Evolutionary conservation across 495 filamentous ascomycete genomes (phyloP).

Genomic region (Lindgomyces ingoldianus): DNA sequence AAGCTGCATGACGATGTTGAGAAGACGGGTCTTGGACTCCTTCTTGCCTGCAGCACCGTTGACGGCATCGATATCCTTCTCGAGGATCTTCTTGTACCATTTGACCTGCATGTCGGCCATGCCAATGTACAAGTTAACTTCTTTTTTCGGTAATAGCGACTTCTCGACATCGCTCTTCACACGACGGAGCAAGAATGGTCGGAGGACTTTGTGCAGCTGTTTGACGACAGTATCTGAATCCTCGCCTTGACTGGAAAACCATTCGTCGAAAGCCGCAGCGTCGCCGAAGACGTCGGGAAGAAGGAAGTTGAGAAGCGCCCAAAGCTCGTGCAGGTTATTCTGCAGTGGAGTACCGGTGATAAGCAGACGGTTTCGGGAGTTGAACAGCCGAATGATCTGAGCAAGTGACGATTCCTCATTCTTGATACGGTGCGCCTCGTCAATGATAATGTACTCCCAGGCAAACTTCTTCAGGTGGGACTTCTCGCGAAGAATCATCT

Average conservation of each 20-base stretch:
- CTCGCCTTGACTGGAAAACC: conserved; percentile 86
- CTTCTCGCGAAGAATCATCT: conserved; percentile 96
- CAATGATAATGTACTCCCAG: conserved; percentile 99
- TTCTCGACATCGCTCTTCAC: conserved; percentile 99
- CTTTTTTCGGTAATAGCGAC: conserved; percentile 95
- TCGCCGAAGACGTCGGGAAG: conserved; percentile 98
- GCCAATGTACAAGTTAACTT: conserved; percentile 93
- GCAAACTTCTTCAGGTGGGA: conserved; percentile 94
- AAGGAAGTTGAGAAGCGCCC: conserved; percentile 96
- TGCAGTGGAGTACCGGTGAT: conserved; percentile 98
- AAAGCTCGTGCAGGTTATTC: conserved; percentile 99
- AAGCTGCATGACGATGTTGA: conserved; percentile 99
- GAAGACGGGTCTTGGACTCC: conserved; percentile 97
- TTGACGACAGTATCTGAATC: conserved; percentile 97
- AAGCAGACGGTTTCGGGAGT: conserved; percentile 89
- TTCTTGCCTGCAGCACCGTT: conserved; percentile 95
- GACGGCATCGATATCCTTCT: conserved; percentile 98
- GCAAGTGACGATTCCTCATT: conserved; percentile 97
- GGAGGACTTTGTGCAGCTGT: conserved; percentile 89
- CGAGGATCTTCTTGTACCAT: conserved; percentile 98
- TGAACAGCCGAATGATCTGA: conserved; percentile 95
- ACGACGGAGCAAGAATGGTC: conserved; percentile 91
- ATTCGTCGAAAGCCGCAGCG: conserved; percentile 95
- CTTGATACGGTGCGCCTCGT: conserved; percentile 98
- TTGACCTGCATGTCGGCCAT: conserved; percentile 99